Conservation (phyloP, 139 green algal genomes). For the Bryopsis sp. region DNA sequence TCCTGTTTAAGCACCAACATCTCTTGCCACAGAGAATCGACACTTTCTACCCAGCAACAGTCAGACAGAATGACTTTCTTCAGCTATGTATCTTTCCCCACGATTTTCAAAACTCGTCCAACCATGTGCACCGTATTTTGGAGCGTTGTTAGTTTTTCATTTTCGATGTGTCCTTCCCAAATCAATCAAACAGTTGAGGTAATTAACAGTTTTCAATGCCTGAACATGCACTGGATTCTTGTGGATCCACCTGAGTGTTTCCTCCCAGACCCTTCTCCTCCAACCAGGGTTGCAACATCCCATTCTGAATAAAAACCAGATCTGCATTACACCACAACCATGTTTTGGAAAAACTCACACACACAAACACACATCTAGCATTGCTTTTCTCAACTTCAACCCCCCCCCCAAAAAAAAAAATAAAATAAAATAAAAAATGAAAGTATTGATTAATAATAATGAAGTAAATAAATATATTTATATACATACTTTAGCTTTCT, state of each 20-base stretch:
- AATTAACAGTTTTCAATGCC: constrained; percentile 8
- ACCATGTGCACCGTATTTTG: too few species aligned
- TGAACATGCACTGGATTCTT: background rate
- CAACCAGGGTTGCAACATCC: constrained; percentile 94
- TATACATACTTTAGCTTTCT: too few species aligned
- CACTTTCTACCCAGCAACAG: background rate
- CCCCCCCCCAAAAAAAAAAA: too few species aligned
- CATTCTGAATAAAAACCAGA: constrained; percentile 98
- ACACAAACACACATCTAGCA: too few species aligned
- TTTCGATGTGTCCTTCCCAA: too few species aligned
- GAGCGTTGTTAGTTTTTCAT: too few species aligned
- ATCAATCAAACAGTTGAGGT: too few species aligned
- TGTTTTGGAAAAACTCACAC: background rate
- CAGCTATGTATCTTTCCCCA: background rate
- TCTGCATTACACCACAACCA: constrained; percentile 44
- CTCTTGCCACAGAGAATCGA: background rate
- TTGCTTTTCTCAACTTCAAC: too few species aligned
- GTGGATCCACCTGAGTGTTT: constrained; percentile 70
- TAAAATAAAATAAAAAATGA: too few species aligned
- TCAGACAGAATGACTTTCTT: background rate
- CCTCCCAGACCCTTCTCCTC: constrained; percentile 63
- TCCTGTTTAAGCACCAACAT: background rate
- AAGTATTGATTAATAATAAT: too few species aligned
- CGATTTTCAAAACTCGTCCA: too few species aligned
- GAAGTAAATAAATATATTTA: too few species aligned